Evolutionary conservation across 345 rosid genomes (phyloP).

Genomic region (Carallia pectinifolia): DNA sequence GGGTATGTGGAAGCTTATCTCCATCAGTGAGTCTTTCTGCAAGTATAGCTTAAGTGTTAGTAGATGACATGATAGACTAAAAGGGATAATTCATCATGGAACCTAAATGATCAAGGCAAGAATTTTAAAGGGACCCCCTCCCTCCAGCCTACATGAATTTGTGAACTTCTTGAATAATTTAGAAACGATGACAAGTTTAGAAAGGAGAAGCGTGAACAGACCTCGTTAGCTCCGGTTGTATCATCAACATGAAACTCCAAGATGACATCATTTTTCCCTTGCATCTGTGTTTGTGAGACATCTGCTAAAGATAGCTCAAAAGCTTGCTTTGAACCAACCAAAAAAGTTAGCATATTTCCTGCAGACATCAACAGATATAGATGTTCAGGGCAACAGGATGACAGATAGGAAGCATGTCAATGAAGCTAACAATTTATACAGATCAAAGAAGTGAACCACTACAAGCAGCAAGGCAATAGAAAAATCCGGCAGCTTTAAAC

Average conservation of each 20-base stretch:
- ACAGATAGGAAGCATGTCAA: neutral
- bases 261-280: constrained; percentile 84
- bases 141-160: no score
- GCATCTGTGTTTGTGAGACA: constrained; percentile 84
- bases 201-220: constrained; percentile 15
- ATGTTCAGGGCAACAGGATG: neutral
- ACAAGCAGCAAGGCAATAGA: neutral
- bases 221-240: constrained; percentile 97
- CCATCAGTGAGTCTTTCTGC: constrained; percentile 96
- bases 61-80: no score
- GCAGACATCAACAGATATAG: constrained; percentile 11
- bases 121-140: no score
- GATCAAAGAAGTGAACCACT: neutral
- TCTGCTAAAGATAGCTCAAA: constrained; percentile 91
- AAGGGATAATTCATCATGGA: no score
- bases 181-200: neutral
- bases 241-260: constrained; percentile 96
- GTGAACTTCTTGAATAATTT: neutral
- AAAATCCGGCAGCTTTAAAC: neutral
- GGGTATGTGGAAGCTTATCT: constrained; percentile 90
- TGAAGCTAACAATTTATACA: neutral
- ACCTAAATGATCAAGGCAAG: no score
- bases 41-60: neutral
- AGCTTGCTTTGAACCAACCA: constrained; percentile 81
- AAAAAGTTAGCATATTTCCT: constrained; percentile 82